Conservation (phyloP, 73 alveolate species). For the Blepharisma japonicum region DNA sequence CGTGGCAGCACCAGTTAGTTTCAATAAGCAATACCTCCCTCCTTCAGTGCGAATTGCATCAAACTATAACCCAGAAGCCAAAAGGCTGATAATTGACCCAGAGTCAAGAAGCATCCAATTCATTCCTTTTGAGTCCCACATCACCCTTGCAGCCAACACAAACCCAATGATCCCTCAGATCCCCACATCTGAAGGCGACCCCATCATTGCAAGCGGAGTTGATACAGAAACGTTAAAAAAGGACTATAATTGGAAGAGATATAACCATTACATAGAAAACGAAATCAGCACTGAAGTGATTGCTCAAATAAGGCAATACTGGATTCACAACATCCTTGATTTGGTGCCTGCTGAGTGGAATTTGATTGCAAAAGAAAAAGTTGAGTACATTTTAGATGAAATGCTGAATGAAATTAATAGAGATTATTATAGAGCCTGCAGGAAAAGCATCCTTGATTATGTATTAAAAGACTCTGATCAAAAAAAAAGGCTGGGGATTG, state of each 20-base stretch:
- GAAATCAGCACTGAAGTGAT: constrained; percentile 88
- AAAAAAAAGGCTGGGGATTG: constrained; percentile 73
- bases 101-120: constrained; percentile 72
- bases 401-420: constrained; percentile 85
- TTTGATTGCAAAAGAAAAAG: constrained; percentile 63
- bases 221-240: constrained; percentile 45
- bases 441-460: constrained; percentile 80
- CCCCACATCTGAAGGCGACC: constrained; percentile 69
- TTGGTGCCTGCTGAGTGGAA: constrained; percentile 82
- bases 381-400: constrained; percentile 64
- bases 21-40: constrained; percentile 73
- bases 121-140: constrained; percentile 55
- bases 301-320: constrained; percentile 83
- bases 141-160: constrained; percentile 67
- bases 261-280: constrained; percentile 76
- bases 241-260: constrained; percentile 60
- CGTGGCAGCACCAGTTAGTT: constrained; percentile 91
- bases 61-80: constrained; percentile 71
- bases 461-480: constrained; percentile 80
- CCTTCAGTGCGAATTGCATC: constrained; percentile 85
- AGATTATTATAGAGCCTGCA: constrained; percentile 73
- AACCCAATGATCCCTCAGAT: constrained; percentile 60
- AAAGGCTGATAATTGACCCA: constrained; percentile 75
- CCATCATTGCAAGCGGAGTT: constrained; percentile 45
- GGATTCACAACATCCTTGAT: constrained; percentile 84